Base-by-base conservation (phyloP, 1,284 basidiomycete species). In the Thelephora terrestris region DNA sequence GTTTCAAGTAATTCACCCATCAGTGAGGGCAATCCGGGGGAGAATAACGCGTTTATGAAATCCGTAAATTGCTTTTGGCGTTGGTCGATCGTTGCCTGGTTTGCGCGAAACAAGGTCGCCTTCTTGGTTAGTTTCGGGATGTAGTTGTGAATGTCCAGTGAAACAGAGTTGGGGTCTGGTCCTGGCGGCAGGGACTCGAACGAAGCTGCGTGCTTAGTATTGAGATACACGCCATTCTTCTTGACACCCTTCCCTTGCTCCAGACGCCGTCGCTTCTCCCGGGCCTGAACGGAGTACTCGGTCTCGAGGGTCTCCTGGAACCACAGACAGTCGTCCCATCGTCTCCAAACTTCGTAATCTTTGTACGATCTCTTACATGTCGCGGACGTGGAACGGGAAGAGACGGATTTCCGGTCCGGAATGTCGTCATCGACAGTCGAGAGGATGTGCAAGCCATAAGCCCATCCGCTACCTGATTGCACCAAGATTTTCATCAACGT, bases 161-260 rank as follows among this genome's bases (percentile, higher is more conserved):
- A 77, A 35, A 89, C 74, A 21, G 78, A 78, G 39, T 74, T 75
- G 3, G 82, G 84, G 56, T 85, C 74, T 16, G 86, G 85, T 12
- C 85, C 86, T n/a, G 83, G 81, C 12, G 86, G 86, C n/a, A 89
- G 70, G 1, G 85, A 87, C 48, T 88, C 86, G 70, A 81, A 89
- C 10, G 86, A 89, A 2, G 86, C 78, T 2, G 86, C 86, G 47
- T 72, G 69, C 55, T 86, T 80, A 23, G 68, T 64, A 43, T 80
- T 76, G 46, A 78, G 69, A 60, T 86, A 88, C 27, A 86, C 61
- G 0, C 79, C 82, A 49, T 84, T 74, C 58, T 81, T 81, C 71
- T 82, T 84, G 48, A 86, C 72, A 14, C 85, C 85, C 56, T 85
- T 87, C 1, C 84, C 85, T 18, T 76, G 74, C 4, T 68, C 62